These are phyloP conservation scores for Phytophthora fragariaefolia DNA, from an alignment of 352 stramenopile genomes.

Conservation along the genomic window DNA sequence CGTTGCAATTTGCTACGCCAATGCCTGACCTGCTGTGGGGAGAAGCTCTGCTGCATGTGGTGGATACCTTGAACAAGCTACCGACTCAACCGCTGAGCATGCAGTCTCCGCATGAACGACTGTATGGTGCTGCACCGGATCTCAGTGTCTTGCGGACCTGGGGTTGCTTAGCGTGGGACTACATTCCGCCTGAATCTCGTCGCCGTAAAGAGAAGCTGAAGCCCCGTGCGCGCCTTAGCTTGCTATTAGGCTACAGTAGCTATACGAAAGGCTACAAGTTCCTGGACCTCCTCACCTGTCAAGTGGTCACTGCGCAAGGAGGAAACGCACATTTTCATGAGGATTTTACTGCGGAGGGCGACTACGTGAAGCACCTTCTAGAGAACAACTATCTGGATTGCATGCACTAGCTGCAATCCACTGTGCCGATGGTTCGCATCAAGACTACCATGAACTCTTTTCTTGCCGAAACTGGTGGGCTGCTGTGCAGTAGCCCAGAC, in stretches of 20 bases:
- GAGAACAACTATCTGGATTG: slow-evolving; percentile 1
- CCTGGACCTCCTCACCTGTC: background rate
- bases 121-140: background rate
- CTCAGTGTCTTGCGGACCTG: background rate
- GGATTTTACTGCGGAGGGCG: slow-evolving; percentile 3
- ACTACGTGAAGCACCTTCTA: slow-evolving; percentile 8
- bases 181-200: slow-evolving; percentile 8
- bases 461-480: background rate
- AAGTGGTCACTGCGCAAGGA: slow-evolving; percentile 4
- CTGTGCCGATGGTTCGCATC: background rate
- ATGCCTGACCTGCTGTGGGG: background rate
- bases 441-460: slow-evolving; percentile 5
- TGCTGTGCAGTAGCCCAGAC: no score
- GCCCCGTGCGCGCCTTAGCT: background rate
- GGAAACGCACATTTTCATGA: slow-evolving; percentile 11
- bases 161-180: slow-evolving; percentile 5
- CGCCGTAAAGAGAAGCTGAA: slow-evolving; percentile 5
- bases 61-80: slow-evolving; percentile 5
- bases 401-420: background rate
- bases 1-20: background rate
- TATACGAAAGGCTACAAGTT: slow-evolving; percentile 13
- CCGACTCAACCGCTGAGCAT: background rate
- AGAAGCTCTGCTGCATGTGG: background rate
- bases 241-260: slow-evolving; percentile 11
- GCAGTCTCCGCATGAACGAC: background rate